Conservation (phyloP, 2,329 filamentous ascomycete species). For the Cordyceps tenuipes region DNA sequence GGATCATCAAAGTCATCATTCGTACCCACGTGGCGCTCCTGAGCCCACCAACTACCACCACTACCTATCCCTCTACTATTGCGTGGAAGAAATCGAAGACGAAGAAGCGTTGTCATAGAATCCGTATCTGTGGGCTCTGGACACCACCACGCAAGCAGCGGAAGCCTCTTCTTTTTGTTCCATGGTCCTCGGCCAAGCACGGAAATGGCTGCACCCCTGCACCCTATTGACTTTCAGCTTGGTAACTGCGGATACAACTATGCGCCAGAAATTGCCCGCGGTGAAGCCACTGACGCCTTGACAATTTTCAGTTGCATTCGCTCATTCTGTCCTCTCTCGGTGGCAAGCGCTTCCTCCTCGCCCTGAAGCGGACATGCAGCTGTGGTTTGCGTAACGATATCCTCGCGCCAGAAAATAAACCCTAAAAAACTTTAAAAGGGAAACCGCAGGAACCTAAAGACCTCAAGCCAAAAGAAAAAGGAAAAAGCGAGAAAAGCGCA, state of each 20-base stretch:
- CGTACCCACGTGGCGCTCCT: constrained; percentile 12
- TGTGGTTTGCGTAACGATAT: background rate
- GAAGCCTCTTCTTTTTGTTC: too few relatives aligned
- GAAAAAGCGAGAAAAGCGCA: background rate
- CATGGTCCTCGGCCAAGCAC: too few relatives aligned
- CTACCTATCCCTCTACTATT: background rate
- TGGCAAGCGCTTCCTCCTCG: too few relatives aligned
- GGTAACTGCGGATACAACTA: too few relatives aligned
- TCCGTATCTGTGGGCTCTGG: too few relatives aligned
- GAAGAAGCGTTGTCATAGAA: background rate
- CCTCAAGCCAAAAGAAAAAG: background rate
- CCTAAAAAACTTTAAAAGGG: background rate
- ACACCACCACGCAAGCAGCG: too few relatives aligned
- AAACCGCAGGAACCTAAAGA: too few relatives aligned
- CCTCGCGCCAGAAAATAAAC: background rate
- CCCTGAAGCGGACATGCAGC: background rate
- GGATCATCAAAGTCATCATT: constrained; percentile 1
- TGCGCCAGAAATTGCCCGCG: too few relatives aligned
- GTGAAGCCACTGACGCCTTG: constrained; percentile 2
- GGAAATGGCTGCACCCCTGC: too few relatives aligned
- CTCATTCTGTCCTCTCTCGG: background rate
- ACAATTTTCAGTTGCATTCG: background rate
- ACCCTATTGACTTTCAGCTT: too few relatives aligned
- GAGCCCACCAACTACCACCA: constrained; percentile 4
- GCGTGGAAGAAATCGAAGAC: background rate